Evolutionary conservation across 129 eudicot genomes (phyloP).

Genomic region (Mikania micrantha): DNA sequence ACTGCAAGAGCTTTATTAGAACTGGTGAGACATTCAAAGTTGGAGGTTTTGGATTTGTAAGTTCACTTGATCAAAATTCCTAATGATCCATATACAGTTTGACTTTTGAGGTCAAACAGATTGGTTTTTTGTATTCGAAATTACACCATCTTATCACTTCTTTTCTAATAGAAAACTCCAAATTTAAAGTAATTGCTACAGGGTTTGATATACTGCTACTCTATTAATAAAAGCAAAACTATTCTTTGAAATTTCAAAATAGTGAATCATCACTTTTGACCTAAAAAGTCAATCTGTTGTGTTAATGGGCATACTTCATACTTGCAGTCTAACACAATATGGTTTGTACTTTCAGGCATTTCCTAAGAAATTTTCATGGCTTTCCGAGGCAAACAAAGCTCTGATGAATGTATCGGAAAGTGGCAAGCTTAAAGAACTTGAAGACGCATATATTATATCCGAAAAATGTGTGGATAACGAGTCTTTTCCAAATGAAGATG

Average conservation of each 20-base stretch:
- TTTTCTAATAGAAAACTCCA: not conserved
- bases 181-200: not conserved
- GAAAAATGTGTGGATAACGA: slow-evolving; percentile 26
- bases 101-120: not conserved
- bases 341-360: slow-evolving; percentile 28
- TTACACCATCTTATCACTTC: not conserved
- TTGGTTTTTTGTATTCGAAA: not conserved
- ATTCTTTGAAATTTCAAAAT: not conserved
- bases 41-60: slow-evolving; percentile 62
- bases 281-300: not conserved
- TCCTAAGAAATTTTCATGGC: slow-evolving; percentile 26
- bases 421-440: slow-evolving; percentile 27
- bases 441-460: slow-evolving; percentile 18
- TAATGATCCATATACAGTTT: not conserved
- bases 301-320: not conserved
- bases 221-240: not conserved
- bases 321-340: not conserved
- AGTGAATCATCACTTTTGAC: not conserved
- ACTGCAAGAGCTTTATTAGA: slow-evolving; percentile 40
- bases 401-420: slow-evolving; percentile 32
- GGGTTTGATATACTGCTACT: not conserved
- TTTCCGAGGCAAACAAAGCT: slow-evolving; percentile 34
- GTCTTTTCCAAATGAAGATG: slow-evolving; percentile 16
- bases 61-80: slow-evolving; percentile 1
- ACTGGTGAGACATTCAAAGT: slow-evolving; percentile 47